Percentiles rank a stretch among this genome's conserved stretches.
Conservation (phyloP, 176 grass and related monocot species). For the Avena sativa region DNA sequence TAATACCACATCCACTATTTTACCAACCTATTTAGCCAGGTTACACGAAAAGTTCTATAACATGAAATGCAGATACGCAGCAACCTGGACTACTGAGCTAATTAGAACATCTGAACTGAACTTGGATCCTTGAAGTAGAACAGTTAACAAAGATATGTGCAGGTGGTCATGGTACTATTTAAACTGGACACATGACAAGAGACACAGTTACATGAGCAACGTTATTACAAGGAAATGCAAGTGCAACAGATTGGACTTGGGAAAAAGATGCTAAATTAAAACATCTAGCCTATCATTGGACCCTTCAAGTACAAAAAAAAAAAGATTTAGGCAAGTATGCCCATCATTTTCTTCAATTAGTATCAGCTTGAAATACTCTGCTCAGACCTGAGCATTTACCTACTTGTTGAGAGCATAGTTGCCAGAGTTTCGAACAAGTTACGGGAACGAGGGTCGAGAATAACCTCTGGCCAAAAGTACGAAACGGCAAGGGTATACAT, state of each 20-base stretch:
- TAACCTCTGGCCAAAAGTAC: too few species aligned
- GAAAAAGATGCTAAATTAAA: neutral
- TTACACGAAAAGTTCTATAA: neutral
- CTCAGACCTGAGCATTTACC: neutral
- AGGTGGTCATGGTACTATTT: neutral
- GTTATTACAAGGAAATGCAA: too few species aligned
- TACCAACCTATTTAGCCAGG: neutral
- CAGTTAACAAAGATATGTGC: neutral
- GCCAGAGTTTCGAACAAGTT: too few species aligned
- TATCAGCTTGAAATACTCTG: neutral
- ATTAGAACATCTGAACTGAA: conserved; percentile 5
- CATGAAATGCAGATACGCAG: neutral
- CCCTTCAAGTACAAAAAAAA: neutral
- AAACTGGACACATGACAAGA: neutral
- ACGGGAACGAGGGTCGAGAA: too few species aligned
- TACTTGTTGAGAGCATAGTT: neutral
- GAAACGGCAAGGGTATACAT: too few species aligned
- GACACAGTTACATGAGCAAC: too few species aligned
- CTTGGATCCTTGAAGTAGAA: neutral
- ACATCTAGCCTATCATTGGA: neutral
- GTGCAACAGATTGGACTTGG: neutral
- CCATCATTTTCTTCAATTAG: neutral
- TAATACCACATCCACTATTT: conserved; percentile 21
- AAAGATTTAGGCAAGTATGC: neutral
- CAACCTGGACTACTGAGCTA: neutral